These are phyloP conservation scores for Lanzia echinophila DNA, from an alignment of 2,329 filamentous ascomycete species.

Conservation along the genomic window DNA sequence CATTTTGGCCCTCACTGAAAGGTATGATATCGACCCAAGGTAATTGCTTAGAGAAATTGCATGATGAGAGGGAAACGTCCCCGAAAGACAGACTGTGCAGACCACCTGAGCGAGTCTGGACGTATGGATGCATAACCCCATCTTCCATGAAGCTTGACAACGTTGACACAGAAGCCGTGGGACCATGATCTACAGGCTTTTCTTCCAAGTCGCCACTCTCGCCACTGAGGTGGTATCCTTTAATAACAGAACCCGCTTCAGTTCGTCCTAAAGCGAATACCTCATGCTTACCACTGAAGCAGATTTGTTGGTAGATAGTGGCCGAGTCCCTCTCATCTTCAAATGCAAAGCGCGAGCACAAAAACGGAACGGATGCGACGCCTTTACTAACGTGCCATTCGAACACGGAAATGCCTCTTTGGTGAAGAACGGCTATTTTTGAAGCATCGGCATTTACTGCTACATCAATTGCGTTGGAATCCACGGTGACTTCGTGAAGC, in stretches of 20 bases:
- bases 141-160: constrained; percentile 24
- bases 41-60: constrained; percentile 27
- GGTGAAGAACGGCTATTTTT: constrained; percentile 66
- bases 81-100: constrained; percentile 25
- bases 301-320: constrained; percentile 24
- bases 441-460: constrained; percentile 61
- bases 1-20: constrained; percentile 13
- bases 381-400: constrained; percentile 58
- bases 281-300: constrained; percentile 21
- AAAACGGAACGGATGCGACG: constrained; percentile 39
- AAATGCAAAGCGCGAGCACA: constrained; percentile 38
- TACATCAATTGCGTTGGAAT: constrained; percentile 64
- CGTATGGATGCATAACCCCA: constrained; percentile 20
- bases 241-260: constrained; percentile 15
- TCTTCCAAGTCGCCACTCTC: constrained; percentile 25
- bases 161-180: constrained; percentile 15
- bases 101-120: constrained; percentile 25
- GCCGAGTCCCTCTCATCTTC: constrained; percentile 19
- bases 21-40: constrained; percentile 31
- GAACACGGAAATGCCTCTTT: constrained; percentile 60
- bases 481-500: constrained; percentile 61
- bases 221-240: constrained; percentile 23
- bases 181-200: constrained; percentile 6
- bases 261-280: constrained; percentile 19
- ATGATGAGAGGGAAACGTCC: constrained; percentile 21